phyloP scores from a whole-genome alignment of 768 basidiomycete genomes.

The Crassisporium funariophilum region DNA sequence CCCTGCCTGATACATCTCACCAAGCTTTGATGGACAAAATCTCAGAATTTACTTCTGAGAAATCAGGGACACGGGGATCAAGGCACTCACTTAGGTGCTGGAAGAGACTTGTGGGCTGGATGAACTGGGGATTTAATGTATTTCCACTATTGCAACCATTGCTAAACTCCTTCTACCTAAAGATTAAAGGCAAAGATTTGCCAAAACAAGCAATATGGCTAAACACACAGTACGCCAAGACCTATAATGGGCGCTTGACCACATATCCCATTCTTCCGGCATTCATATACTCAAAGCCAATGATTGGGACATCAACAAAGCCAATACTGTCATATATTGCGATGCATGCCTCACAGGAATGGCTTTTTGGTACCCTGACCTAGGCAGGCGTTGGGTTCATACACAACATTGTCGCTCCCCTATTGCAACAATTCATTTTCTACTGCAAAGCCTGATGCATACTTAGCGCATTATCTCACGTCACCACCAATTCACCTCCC shows the following conservation, averaged over 20 bases:
- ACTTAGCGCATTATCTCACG: conserved; percentile 5
- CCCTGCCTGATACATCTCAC: conserved; percentile 11
- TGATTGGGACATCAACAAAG: conserved; percentile 8
- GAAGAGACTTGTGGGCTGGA: conserved; percentile 30
- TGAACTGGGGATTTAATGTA: conserved; percentile 38
- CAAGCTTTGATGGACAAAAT: not conserved
- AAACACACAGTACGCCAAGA: conserved; percentile 26
- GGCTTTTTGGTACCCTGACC: conserved; percentile 25
- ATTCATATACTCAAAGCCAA: conserved; percentile 20
- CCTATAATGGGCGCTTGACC: conserved; percentile 29
- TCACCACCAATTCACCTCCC: not conserved
- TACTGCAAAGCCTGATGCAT: conserved; percentile 25
- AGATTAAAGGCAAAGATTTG: not conserved
- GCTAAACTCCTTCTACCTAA: not conserved
- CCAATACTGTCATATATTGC: conserved; percentile 13
- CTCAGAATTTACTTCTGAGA: not conserved
- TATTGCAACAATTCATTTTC: conserved; percentile 14
- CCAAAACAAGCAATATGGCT: conserved; percentile 27
- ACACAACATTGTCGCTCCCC: not conserved
- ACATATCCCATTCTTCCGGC: conserved; percentile 17
- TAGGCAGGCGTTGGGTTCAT: conserved; percentile 16
- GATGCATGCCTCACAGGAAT: conserved; percentile 24
- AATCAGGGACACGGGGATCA: too few relatives aligned
- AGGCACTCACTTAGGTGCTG: conserved; percentile 18
- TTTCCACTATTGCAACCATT: conserved; percentile 32